Evolutionary conservation across 257 asterid genomes (phyloP).

Genomic region (Sherardia arvensis): DNA sequence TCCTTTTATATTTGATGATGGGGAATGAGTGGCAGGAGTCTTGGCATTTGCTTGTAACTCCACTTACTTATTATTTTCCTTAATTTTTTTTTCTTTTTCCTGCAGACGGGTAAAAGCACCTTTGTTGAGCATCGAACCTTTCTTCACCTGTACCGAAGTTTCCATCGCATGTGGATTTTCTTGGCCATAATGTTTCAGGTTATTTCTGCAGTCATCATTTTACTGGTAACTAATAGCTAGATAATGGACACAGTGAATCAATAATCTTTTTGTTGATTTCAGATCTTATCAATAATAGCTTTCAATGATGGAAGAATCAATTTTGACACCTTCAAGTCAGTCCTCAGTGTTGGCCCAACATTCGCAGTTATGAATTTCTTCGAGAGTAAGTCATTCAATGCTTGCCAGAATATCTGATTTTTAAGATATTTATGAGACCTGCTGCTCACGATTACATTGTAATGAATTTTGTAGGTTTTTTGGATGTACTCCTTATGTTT

Average conservation of each 20-base stretch:
- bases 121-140: slow-evolving; percentile 97
- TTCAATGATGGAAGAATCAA: slow-evolving; percentile 59
- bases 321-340: slow-evolving; percentile 53
- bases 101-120: slow-evolving; percentile 86
- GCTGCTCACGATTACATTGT: neutral
- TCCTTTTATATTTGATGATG: neutral
- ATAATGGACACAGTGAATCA: slow-evolving; percentile 1
- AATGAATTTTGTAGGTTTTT: slow-evolving; percentile 41
- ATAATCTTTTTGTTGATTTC: slow-evolving; percentile 5
- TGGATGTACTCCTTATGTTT: slow-evolving; percentile 82
- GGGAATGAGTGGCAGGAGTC: neutral
- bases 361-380: slow-evolving; percentile 78
- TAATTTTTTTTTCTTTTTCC: neutral
- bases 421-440: neutral
- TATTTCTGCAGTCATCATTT: slow-evolving; percentile 6
- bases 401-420: neutral
- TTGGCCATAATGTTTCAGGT: slow-evolving; percentile 93
- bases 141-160: slow-evolving; percentile 88
- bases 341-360: slow-evolving; percentile 88
- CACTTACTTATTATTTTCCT: neutral
- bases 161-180: slow-evolving; percentile 98
- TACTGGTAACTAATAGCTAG: slow-evolving; percentile 2
- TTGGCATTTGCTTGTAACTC: neutral
- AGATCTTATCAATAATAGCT: slow-evolving; percentile 85
- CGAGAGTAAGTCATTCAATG: slow-evolving; percentile 56